Conservation (phyloP, 225 moss, liverwort and hornwort species). For the Marchantia paleacea region DNA sequence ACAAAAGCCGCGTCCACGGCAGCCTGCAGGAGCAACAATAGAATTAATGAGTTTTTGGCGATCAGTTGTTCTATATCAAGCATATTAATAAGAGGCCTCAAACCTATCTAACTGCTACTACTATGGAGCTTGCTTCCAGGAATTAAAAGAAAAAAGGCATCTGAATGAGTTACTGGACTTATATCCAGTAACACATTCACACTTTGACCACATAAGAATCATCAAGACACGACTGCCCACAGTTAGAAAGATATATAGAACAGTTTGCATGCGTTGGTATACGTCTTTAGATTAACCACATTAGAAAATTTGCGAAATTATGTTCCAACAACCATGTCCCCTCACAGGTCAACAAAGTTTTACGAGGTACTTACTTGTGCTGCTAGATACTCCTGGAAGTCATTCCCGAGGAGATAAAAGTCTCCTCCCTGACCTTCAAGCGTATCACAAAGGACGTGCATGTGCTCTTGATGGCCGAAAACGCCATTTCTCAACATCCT, state of each 20-base stretch:
- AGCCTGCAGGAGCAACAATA: conserved; percentile 40
- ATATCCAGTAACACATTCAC: too few relatives aligned
- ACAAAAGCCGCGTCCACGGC: conserved; percentile 70
- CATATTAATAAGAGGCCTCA: neutral
- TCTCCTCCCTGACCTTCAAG: conserved; percentile 71
- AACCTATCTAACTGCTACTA: neutral
- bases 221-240: neutral
- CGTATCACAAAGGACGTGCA: conserved; percentile 72
- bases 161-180: neutral
- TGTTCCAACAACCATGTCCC: neutral
- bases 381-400: conserved; percentile 78
- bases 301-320: neutral
- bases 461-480: conserved; percentile 78
- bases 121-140: neutral
- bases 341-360: neutral
- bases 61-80: too few relatives aligned
- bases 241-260: neutral
- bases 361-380: conserved; percentile 49
- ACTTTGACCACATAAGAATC: too few relatives aligned
- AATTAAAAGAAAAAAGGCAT: neutral
- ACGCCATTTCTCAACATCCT: conserved; percentile 81
- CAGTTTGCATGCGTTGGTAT: neutral
- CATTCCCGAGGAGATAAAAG: conserved; percentile 72
- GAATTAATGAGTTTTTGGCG: neutral
- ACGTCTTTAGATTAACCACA: neutral